Conservation (phyloP, 2,329 filamentous ascomycete species). For the Akanthomyces muscarius region DNA sequence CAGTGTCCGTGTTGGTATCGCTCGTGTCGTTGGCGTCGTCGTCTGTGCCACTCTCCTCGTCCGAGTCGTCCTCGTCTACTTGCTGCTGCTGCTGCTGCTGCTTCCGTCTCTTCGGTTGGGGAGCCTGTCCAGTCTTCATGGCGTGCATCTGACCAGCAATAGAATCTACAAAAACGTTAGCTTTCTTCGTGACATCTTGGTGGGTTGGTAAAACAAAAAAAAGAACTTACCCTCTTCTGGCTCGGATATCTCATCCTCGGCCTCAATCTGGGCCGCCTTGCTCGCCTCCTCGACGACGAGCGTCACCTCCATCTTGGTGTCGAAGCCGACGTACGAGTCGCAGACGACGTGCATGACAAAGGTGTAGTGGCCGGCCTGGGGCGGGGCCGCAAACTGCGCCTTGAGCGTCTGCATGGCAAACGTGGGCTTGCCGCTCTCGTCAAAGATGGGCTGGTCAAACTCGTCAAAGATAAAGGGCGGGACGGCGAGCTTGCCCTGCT, state of each 20-base stretch:
- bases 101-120: conserved; percentile 55
- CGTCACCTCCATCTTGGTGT: conserved; percentile 86
- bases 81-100: conserved; percentile 20
- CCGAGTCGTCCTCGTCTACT: conserved; percentile 49
- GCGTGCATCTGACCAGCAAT: conserved; percentile 87
- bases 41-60: conserved; percentile 75
- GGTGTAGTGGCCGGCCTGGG: conserved; percentile 86
- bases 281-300: conserved; percentile 84
- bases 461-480: conserved; percentile 92
- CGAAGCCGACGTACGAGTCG: conserved; percentile 92
- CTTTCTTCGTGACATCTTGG: background rate
- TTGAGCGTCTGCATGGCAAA: conserved; percentile 95
- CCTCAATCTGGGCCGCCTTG: conserved; percentile 74
- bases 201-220: conserved; percentile 20
- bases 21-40: conserved; percentile 67
- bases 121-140: conserved; percentile 66
- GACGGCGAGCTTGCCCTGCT: conserved; percentile 93
- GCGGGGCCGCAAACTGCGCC: conserved; percentile 93
- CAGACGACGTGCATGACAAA: conserved; percentile 93
- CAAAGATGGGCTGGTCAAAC: conserved; percentile 86
- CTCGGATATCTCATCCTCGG: conserved; percentile 94
- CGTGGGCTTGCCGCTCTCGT: conserved; percentile 76
- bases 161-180: conserved; percentile 58
- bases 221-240: conserved; percentile 84
- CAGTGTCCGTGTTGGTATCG: conserved; percentile 65